Evolutionary conservation across 192 early-diverging fungal species (phyloP), one percentile per base, ranked within the genome.

Genomic region (Linnemannia zychae): DNA sequence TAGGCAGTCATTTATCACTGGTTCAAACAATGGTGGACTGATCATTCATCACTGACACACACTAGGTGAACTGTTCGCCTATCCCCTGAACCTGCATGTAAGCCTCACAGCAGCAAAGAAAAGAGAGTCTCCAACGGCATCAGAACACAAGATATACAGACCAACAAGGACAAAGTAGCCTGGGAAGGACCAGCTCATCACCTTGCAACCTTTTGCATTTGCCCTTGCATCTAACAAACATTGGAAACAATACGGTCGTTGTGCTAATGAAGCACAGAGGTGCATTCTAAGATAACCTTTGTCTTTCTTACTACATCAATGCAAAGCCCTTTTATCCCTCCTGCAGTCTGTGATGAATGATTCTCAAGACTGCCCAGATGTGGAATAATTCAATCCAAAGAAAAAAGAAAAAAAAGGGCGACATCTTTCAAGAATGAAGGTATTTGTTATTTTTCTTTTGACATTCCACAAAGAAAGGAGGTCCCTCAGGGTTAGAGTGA

Each of bases 401-500:
- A n/a, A n/a, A n/a, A n/a, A n/a, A n/a, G n/a, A n/a, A 57, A 24
- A n/a, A n/a, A 24, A 57, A 57, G 40, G 40, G 9, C 40, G 3
- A 44, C 40, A 44, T 44, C 40, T 3, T 9, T 9, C 40, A 44
- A 44, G 57, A 0, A 13, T 63, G 57, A 31, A 7, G 9, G 2
- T 28, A 13, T 71, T 24, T 31, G 37, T 3, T 3, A 28, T n/a
- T 63, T 31, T 31, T 12, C 28, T 63, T 2, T 63, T 31, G 28
- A 63, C 28, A 63, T 63, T 63, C 57, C 57, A 20, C 20, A 69
- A 40, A 69, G 67, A 40, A n/a, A 69, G 67, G n/a, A 24, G 38
- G 3, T 18, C 7, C 16, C 28, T n/a, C 36, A 69, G 67, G 38
- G 67, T 38, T 20, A 69, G 37, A 38, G 67, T 15, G 15, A 69